Base-by-base conservation (phyloP, 352 stramenopile species). In the Pythium pectinolyticum region DNA sequence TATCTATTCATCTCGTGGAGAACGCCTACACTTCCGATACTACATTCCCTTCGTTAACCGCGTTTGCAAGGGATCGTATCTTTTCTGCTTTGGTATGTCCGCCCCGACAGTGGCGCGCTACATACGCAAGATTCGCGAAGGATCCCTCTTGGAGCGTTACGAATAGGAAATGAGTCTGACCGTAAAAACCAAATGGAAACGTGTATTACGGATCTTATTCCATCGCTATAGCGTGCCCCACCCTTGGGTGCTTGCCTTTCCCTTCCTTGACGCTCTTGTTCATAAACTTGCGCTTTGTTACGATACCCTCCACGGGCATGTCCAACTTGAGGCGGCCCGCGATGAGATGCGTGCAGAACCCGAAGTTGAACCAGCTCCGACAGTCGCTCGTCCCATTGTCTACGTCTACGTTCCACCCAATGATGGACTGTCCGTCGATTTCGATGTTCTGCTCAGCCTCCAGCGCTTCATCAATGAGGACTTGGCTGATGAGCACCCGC, bases 291-390 rank as follows among this genome's bases (percentile, higher is more conserved):
- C 51, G 51, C 34, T 58, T 58, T 24, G 24, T 49, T 35, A 28
- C 24, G 5, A 58, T 35, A 24, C 51, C 51, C 4, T 47, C 51
- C 24, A 58, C 51, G 4, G 35, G 37, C 15, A 39, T 15, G 3
- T 47, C 37, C 11, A 27, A 4, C 7, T 50, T 22, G 5, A 58
- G 20, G 14, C 37, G 59, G 8, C 35, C 37, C 25, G 49, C 50
- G 25, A 69, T 52, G 15, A 54, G 1, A 53, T 69, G 63, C 25
- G 61, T 39, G 25, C 48, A 65, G 28, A 30, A 61, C 2, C 39
- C 47, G 12, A 52, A 34, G 39, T 64, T 64, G 40, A 49, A 34
- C 59, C 51, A 59, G 28, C 19, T 55, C 10, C 53, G 41, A 31
- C 59, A 66, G 5, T n/a, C 20, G 43, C 59, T 60, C 3, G 22